phyloP scores from a whole-genome alignment of 2,329 filamentous ascomycete genomes.

The Chlorencoelia australis region DNA sequence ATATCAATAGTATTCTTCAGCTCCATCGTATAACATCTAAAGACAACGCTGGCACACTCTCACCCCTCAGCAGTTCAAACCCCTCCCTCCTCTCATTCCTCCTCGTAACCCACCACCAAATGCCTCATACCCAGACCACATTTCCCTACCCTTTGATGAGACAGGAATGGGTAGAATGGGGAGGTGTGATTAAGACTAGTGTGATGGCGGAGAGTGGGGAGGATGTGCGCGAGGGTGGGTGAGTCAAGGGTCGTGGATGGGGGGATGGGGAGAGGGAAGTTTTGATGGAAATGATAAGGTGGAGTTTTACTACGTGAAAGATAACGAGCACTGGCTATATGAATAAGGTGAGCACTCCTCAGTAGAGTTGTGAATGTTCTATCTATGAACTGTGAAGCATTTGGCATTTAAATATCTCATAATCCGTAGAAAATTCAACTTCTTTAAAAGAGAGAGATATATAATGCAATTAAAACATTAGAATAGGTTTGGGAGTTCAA shows the following conservation, averaged over 20 bases:
- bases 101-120: neutral
- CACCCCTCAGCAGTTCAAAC: neutral
- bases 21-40: slow-evolving; percentile 46
- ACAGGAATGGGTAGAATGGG: neutral
- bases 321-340: too few species aligned
- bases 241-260: neutral
- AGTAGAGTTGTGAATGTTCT: too few species aligned
- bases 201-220: neutral
- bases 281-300: too few species aligned
- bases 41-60: slow-evolving; percentile 26
- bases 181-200: neutral
- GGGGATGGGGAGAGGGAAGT: too few species aligned
- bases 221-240: neutral
- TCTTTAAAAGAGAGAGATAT: too few species aligned
- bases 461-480: too few species aligned
- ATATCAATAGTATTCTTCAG: slow-evolving; percentile 44
- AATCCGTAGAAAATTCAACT: too few species aligned
- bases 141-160: neutral
- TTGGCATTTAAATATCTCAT: too few species aligned
- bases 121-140: neutral
- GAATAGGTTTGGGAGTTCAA: too few species aligned
- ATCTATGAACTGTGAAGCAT: too few species aligned
- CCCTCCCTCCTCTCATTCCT: neutral
- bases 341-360: too few species aligned
- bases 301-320: too few species aligned